These are phyloP conservation scores for Dactylis glomerata DNA, from an alignment of 176 grass and related monocot genomes.

Conservation along the genomic window DNA sequence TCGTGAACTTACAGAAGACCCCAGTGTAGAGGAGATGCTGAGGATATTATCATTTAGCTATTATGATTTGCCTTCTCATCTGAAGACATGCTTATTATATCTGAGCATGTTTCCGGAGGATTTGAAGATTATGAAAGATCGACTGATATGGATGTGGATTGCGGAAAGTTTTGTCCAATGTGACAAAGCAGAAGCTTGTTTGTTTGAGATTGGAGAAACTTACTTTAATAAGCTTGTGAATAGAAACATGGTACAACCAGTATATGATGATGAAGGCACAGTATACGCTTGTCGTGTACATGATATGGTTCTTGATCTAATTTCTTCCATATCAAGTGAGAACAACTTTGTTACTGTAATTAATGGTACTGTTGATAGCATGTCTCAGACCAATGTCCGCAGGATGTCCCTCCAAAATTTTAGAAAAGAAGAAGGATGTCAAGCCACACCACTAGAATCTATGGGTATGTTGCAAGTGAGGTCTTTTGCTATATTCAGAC, in stretches of 20 bases:
- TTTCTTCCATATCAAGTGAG: background rate
- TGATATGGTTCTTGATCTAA: background rate
- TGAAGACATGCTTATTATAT: background rate
- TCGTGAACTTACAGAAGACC: background rate
- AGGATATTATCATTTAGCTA: background rate
- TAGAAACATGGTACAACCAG: background rate
- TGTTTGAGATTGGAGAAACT: background rate
- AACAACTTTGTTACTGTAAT: background rate
- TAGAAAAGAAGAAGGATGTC: background rate
- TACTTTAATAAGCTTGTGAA: background rate
- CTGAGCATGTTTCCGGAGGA: background rate
- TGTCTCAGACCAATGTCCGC: background rate
- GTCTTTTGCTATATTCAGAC: too few relatives aligned
- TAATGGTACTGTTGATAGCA: background rate
- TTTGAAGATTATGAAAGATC: fast-evolving
- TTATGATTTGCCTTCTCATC: background rate
- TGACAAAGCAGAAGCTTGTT: background rate
- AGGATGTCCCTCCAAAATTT: background rate
- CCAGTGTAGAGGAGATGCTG: background rate
- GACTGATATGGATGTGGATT: conserved; percentile 10
- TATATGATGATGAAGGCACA: fast-evolving
- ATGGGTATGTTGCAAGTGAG: too few relatives aligned
- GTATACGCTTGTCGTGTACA: background rate
- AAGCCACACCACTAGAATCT: too few relatives aligned
- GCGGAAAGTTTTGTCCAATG: background rate